Evolutionary conservation across 208 protist genomes (phyloP), one percentile per base, ranked within the genome.

Genomic region (Wallacemonas rigidus): DNA sequence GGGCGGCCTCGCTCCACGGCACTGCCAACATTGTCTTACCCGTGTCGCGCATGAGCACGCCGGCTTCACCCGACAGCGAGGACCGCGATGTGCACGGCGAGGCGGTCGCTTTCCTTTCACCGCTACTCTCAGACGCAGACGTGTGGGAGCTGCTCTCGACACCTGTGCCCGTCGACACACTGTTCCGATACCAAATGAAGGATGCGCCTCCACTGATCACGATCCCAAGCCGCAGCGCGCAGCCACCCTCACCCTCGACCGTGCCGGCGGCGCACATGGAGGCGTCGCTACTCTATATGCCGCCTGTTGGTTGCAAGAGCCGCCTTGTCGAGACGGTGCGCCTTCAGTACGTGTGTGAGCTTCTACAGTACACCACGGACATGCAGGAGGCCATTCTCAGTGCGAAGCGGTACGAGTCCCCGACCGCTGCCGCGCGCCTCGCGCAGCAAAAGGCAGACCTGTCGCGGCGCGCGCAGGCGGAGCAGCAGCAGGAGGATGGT

Each of bases 301-400:
- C 67, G 41, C 39, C 51, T 12, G 51, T 47, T 36, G 76, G 82
- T 4, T 67, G 72, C 63, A 81, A 87, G 60, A 76, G 77, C 53
- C 60, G 43, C 44, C 69, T 83, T 26, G 78, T 83, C 0, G 82
- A 87, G 67, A 70, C 75, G 55, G 57, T 81, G 38, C 77, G 82
- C 6, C 63, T 74, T 53, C 75, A 81, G 67, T 81, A 87, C 82
- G 61, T 87, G 2, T 72, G 71, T 14, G 82, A 90, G 62, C 67
- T 85, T 12, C 64, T 83, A 17, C 64, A 83, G 70, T 79, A 84
- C 67, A 62, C 71, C 14, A 76, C 77, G 63, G 76, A 84, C 61
- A 67, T 88, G 77, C 76, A 81, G 50, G 65, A 72, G 40, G 75
- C 72, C 53, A 83, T 90, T 35, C 61, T 83, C 17, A 51, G 73